These are phyloP conservation scores for Leccinellum albellum DNA, from an alignment of 768 basidiomycete genomes.

Conservation along the genomic window DNA sequence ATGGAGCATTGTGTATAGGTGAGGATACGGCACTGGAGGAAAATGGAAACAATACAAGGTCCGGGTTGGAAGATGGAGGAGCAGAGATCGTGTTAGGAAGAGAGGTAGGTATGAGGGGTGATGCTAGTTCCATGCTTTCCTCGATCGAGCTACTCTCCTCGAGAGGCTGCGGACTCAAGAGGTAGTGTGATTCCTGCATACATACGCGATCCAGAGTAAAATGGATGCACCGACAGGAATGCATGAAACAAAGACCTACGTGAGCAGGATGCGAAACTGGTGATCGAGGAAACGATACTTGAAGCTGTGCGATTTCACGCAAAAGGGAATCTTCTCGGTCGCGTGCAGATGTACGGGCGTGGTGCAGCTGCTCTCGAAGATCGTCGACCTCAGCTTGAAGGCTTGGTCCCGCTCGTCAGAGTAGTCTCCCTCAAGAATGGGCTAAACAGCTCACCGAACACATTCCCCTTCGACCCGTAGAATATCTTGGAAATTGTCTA, in stretches of 20 bases:
- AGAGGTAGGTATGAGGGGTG: slow-evolving; percentile 42
- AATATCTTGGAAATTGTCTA: slow-evolving; percentile 22
- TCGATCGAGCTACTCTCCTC: slow-evolving; percentile 36
- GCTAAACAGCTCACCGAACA: slow-evolving; percentile 25
- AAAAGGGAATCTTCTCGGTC: slow-evolving; percentile 34
- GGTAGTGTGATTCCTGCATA: slow-evolving; percentile 2
- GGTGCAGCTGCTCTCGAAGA: slow-evolving; percentile 31
- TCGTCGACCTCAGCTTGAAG: slow-evolving; percentile 28
- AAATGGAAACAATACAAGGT: slow-evolving; percentile 16
- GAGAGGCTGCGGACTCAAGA: slow-evolving; percentile 20
- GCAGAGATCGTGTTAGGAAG: slow-evolving; percentile 11
- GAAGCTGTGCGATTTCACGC: slow-evolving; percentile 27
- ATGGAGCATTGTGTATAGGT: background rate
- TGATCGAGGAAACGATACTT: background rate
- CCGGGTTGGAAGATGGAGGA: background rate
- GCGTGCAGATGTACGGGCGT: slow-evolving; percentile 18
- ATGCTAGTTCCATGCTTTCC: slow-evolving; percentile 50
- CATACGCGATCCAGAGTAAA: background rate
- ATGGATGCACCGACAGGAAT: background rate
- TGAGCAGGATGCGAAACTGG: background rate
- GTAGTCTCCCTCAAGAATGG: background rate
- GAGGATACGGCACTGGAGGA: slow-evolving; percentile 20
- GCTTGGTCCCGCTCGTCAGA: slow-evolving; percentile 15
- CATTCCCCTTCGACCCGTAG: slow-evolving; percentile 35
- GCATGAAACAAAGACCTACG: slow-evolving; percentile 3